These are phyloP conservation scores for Corchorus capsularis DNA, from an alignment of 345 rosid genomes.

Conservation along the genomic window DNA sequence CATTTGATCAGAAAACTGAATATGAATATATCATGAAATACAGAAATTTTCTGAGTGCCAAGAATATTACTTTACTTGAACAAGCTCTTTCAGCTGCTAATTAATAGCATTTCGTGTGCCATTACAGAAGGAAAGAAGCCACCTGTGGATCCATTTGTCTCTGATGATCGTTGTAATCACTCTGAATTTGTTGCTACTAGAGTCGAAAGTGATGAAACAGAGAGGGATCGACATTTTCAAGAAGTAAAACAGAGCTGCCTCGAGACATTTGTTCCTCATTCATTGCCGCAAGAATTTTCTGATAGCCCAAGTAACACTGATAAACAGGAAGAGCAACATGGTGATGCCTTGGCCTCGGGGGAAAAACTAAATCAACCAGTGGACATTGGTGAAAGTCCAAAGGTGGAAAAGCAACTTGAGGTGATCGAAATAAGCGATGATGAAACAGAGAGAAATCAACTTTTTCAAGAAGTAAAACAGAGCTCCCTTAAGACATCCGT, in stretches of 20 bases:
- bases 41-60: not conserved
- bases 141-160: not conserved
- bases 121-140: slow-evolving; percentile 8
- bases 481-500: not conserved
- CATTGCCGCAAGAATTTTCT: not conserved
- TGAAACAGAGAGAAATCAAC: not conserved
- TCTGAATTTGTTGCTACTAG: not conserved
- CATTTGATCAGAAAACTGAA: not conserved
- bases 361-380: not conserved
- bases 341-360: not conserved
- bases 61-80: not conserved
- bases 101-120: not conserved
- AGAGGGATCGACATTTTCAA: not conserved
- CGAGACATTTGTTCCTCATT: not conserved
- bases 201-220: slow-evolving; percentile 1
- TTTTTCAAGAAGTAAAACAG: not conserved
- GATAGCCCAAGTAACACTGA: not conserved
- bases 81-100: not conserved
- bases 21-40: not conserved
- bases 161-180: not conserved
- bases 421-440: not conserved
- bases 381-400: not conserved
- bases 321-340: not conserved
- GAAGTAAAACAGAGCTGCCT: not conserved
- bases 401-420: not conserved